Evolutionary conservation across 2,329 filamentous ascomycete species (phyloP), one percentile per base, ranked within the genome.

Genomic region (Epichloe elymi): DNA sequence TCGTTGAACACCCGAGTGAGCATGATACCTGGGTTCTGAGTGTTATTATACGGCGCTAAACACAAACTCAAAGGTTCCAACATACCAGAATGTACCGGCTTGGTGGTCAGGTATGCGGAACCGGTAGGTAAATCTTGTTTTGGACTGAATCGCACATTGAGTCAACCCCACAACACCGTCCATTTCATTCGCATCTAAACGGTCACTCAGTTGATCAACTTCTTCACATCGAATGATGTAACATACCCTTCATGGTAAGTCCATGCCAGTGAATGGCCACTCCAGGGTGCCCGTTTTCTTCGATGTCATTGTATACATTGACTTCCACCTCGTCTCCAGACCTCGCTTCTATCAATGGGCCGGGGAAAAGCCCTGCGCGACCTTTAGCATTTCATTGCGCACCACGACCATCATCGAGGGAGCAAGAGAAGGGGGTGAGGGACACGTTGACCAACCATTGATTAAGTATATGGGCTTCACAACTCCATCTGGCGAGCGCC

Each of bases 261-360:
- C 83, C 83, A 59, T 87, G 83, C 67, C 82, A 87, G 59, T 87
- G 83, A 14, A 86, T 69, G 45, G 74, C 74, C 2, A 82, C 79
- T 14, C 54, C 54, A 0, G 33, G 44, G 14, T 54, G 45, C 7
- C 30, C 39, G 10, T 38, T 5, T 23, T 53, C 51, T 14, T 55
- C 33, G 58, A 72, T 63, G 8, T 55, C 56, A 58, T 74, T 74
- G 48, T 64, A 60, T 5, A 74, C 69, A 3, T 58, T 58, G 14
- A 74, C 64, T 2, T 67, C 60, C 39, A 74, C 56, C 19, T 64
- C 65, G 55, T 74, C 72, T 10, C 71, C 72, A 2, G 60, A 62
- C 53, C 68, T 68, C 7, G 68, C 72, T 57, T 74, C 70, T 48
- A 74, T 66, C 47, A 71, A 54, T 12, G 71, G 71, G 0, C 71